Evolutionary conservation across 305 asterid species (phyloP).

Genomic region (Solanum aculeatissimum): DNA sequence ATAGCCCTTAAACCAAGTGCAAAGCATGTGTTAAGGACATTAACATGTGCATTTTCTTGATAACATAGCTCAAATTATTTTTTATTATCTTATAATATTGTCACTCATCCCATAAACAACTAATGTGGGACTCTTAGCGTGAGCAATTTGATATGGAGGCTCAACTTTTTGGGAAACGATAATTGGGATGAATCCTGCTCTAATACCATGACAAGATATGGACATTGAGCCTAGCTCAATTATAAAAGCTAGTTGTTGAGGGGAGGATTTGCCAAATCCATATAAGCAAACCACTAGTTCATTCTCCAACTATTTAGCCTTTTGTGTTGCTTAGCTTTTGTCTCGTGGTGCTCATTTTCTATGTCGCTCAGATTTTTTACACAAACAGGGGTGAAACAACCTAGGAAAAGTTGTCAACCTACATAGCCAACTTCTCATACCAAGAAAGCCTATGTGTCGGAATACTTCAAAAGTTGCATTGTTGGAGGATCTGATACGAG

Average conservation of each 20-base stretch:
- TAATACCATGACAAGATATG: background rate
- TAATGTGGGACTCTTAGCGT: background rate
- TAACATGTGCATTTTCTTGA: conserved; percentile 13
- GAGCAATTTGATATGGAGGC: background rate
- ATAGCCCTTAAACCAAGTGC: conserved; percentile 9
- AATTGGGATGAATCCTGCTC: background rate
- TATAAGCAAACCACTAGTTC: background rate
- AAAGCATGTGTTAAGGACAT: conserved; percentile 13
- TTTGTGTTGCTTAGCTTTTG: background rate
- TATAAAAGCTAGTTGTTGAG: background rate
- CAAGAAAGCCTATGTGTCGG: background rate
- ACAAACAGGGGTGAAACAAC: too few relatives aligned
- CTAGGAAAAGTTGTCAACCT: too few relatives aligned
- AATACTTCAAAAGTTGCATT: background rate
- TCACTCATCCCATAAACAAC: background rate
- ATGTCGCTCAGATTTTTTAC: background rate
- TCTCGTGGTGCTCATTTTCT: background rate
- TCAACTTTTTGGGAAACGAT: background rate
- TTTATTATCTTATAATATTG: background rate
- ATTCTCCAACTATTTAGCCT: background rate
- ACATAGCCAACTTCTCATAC: too few relatives aligned
- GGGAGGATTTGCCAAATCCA: background rate
- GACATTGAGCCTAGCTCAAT: background rate
- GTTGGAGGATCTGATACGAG: background rate
- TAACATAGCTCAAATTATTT: background rate